Evolutionary conservation across 1,284 basidiomycete species (phyloP).

Genomic region (Termitomyces sp.): DNA sequence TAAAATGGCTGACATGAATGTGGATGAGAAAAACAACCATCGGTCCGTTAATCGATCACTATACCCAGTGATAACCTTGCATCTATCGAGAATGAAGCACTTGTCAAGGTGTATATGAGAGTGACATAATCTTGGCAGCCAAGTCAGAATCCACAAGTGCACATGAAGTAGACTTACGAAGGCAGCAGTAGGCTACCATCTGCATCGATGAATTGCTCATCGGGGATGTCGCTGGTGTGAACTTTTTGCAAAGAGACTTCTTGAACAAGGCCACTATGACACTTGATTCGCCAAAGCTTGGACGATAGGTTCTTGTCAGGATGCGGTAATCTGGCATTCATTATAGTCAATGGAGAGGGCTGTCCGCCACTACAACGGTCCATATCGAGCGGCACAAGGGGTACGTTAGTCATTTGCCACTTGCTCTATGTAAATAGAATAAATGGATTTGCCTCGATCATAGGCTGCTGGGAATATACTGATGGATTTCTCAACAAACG

Average conservation of each 20-base stretch:
- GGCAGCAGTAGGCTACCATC: constrained; percentile 45
- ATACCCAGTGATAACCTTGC: constrained; percentile 48
- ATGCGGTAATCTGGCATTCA: constrained; percentile 30
- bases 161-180: constrained; percentile 35
- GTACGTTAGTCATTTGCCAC: not conserved
- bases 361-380: not conserved
- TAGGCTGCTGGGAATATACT: not conserved
- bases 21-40: not conserved
- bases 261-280: constrained; percentile 25
- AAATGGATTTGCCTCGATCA: not conserved
- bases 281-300: constrained; percentile 31
- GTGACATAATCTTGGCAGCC: constrained; percentile 46
- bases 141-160: not conserved
- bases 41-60: constrained; percentile 11
- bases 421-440: not conserved
- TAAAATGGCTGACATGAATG: constrained; percentile 39
- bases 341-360: constrained; percentile 19
- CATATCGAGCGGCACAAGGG: not conserved
- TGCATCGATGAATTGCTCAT: constrained; percentile 31
- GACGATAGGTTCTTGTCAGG: constrained; percentile 20
- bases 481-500: not conserved
- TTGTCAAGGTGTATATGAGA: constrained; percentile 66
- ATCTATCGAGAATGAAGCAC: constrained; percentile 56
- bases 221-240: constrained; percentile 1
- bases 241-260: constrained; percentile 14